Evolutionary conservation across 2,329 filamentous ascomycete species (phyloP).

Genomic region (Bipolaris bicolor): DNA sequence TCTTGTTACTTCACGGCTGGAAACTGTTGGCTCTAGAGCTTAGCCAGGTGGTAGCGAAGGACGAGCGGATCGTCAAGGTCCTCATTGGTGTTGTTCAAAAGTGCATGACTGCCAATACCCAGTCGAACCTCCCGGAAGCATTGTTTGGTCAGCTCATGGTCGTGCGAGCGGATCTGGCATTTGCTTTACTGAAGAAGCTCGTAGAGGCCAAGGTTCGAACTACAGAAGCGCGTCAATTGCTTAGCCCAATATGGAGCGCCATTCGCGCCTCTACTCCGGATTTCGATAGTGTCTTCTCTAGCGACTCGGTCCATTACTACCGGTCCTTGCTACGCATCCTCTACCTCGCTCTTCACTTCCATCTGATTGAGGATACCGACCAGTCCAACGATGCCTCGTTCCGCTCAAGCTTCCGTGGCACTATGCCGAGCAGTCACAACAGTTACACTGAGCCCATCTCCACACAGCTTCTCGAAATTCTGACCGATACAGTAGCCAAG

Average conservation of each 20-base stretch:
- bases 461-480: constrained; percentile 71
- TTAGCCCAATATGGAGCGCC: constrained; percentile 66
- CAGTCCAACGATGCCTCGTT: constrained; percentile 30
- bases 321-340: constrained; percentile 82
- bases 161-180: constrained; percentile 77
- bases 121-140: constrained; percentile 72
- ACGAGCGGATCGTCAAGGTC: constrained; percentile 66
- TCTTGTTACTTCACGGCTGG: constrained; percentile 86
- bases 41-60: constrained; percentile 65
- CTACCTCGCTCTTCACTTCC: constrained; percentile 78
- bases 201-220: constrained; percentile 62
- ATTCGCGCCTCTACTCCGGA: constrained; percentile 61
- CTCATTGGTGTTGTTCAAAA: constrained; percentile 77
- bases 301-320: constrained; percentile 72
- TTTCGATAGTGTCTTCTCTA: constrained; percentile 65
- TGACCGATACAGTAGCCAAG: constrained; percentile 77
- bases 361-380: constrained; percentile 52
- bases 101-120: constrained; percentile 79
- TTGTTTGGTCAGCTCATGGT: constrained; percentile 83
- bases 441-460: constrained; percentile 34
- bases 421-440: constrained; percentile 53
- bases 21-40: constrained; percentile 86
- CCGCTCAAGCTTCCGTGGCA: constrained; percentile 45
- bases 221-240: constrained; percentile 59
- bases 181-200: constrained; percentile 81